Percentiles rank a stretch among this genome's conserved stretches.
Conservation (phyloP, 768 basidiomycete genomes). For the Dioszegia crocea region DNA sequence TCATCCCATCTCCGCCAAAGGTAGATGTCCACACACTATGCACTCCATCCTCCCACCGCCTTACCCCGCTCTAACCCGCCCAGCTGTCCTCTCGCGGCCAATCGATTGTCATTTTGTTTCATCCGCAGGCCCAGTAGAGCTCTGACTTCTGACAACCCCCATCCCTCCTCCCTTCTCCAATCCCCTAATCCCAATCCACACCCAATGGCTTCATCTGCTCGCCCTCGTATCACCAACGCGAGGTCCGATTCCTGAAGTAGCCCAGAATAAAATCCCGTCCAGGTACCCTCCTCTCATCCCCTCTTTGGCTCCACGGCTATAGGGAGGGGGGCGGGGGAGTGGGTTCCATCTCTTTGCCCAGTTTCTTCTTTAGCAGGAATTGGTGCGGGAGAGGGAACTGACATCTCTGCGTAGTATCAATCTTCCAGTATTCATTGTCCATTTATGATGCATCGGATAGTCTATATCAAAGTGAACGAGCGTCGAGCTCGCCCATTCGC, state of each 20-base stretch:
- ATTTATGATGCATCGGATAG: not conserved
- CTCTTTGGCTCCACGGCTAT: slow-evolving; percentile 12
- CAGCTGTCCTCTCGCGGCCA: no score
- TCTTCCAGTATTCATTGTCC: not conserved
- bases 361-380: not conserved
- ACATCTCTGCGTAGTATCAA: not conserved
- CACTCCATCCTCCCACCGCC: no score
- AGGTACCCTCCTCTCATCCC: slow-evolving; percentile 7
- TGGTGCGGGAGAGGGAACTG: slow-evolving; percentile 1
- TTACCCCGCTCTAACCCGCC: no score
- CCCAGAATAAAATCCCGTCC: slow-evolving; percentile 22
- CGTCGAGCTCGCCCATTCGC: not conserved
- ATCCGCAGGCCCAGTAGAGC: no score
- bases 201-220: slow-evolving; percentile 42
- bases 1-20: no score
- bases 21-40: no score
- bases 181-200: not conserved
- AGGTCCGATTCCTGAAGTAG: slow-evolving; percentile 44
- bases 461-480: not conserved
- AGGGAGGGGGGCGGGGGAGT: slow-evolving; percentile 1
- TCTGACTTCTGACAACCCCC: not conserved
- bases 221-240: slow-evolving; percentile 32
- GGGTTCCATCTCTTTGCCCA: slow-evolving; percentile 5
- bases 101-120: no score
- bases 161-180: not conserved